These are phyloP conservation scores for Suhomyces chickasaworum DNA, from an alignment of 1,139 yeast species.

Conservation along the genomic window DNA sequence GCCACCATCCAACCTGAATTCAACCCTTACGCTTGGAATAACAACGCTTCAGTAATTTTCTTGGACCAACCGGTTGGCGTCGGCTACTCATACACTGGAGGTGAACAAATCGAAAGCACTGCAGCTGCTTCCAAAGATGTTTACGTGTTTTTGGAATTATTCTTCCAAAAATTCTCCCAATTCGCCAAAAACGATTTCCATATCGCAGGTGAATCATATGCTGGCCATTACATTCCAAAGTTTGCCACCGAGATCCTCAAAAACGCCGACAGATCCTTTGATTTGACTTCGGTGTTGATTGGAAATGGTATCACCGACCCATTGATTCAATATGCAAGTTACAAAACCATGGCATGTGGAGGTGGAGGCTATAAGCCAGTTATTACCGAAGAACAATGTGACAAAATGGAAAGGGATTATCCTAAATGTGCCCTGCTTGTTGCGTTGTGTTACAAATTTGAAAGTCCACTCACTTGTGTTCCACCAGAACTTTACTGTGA, in stretches of 20 bases:
- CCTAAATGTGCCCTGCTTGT: constrained; percentile 59
- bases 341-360: constrained; percentile 86
- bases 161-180: constrained; percentile 73
- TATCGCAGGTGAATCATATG: constrained; percentile 87
- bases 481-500: constrained; percentile 51
- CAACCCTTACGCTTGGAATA: constrained; percentile 72
- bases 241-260: constrained; percentile 72
- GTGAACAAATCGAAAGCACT: constrained; percentile 58
- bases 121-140: constrained; percentile 79
- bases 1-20: constrained; percentile 50
- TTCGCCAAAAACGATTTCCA: constrained; percentile 64
- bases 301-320: constrained; percentile 88
- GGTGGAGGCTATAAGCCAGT: constrained; percentile 75
- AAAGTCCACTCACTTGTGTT: constrained; percentile 51
- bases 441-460: constrained; percentile 54
- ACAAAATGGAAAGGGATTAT: constrained; percentile 48
- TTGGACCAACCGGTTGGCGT: constrained; percentile 76
- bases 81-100: constrained; percentile 72
- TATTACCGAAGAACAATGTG: constrained; percentile 62
- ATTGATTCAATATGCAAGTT: constrained; percentile 64
- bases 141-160: constrained; percentile 73
- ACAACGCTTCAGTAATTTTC: constrained; percentile 67
- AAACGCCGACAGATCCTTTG: constrained; percentile 66
- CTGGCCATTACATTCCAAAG: constrained; percentile 83
- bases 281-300: constrained; percentile 69